Base-by-base conservation (phyloP, 2,329 filamentous ascomycete genomes). In the Septoria petroselini region DNA sequence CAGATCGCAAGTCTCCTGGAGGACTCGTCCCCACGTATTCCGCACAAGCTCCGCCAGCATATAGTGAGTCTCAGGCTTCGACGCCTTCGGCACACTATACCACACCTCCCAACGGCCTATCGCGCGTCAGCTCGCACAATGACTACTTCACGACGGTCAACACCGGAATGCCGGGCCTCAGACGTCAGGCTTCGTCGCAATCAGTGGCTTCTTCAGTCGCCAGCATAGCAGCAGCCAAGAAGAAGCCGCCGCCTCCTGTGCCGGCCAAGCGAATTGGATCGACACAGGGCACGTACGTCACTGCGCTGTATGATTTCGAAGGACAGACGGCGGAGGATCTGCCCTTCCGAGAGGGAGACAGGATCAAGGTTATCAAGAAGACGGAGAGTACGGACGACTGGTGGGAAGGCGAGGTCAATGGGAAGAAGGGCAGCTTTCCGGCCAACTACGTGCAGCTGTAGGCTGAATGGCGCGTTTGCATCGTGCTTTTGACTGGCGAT, bases 351-450 rank as follows among this genome's bases (percentile, higher is more conserved):
- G 85, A 91, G 67, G 88, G 88, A 1, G 88, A 93, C 62, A 76
- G 79, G 41, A 94, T 94, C 59, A 80, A 77, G 38, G 83, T 94
- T 3, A 64, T 90, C 25, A 87, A 87, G 72, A 88, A 85, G 72
- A 93, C 88, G 2, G 79, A 81, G 5, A 89, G 84, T 54, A 84
- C 82, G 17, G 85, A 93, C 69, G 88, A 93, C 65, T 94, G 88
- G 88, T 94, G 88, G 88, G 80, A 88, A 54, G 88, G 88, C 9
- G 87, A 93, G 68, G 57, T 91, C 11, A 74, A 75, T 33, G 88
- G 88, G 0, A 67, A 74, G 19, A 78, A 76, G 63, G 88, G 88
- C 3, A 83, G 75, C 58, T 94, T 94, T 65, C 88, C 88, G 1
- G 88, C 88, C 5, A 94, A 94, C 68, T 94, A 94, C 70, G 66